phyloP scores from a whole-genome alignment of 768 basidiomycete species.

The Galerina sulciceps region DNA sequence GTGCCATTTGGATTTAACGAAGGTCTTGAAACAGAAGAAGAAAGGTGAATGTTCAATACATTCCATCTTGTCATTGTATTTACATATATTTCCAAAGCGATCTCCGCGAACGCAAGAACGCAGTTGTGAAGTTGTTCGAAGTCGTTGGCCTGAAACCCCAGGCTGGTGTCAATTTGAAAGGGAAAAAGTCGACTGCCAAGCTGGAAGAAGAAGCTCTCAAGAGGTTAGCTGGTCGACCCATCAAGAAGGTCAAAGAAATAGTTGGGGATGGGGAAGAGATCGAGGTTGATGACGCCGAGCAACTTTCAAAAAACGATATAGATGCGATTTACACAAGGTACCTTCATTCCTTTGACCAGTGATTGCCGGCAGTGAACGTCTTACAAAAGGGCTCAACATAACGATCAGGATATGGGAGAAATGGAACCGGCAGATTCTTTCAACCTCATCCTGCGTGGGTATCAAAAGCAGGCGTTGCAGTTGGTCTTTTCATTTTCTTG shows the following conservation, averaged over 20 bases:
- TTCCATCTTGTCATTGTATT: not conserved
- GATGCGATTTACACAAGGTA: conserved; percentile 86
- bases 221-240: conserved; percentile 39
- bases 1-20: conserved; percentile 62
- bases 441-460: conserved; percentile 73
- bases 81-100: conserved; percentile 29
- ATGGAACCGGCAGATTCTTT: conserved; percentile 86
- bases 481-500: conserved; percentile 34
- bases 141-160: conserved; percentile 71
- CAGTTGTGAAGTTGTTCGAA: conserved; percentile 76
- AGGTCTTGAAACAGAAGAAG: conserved; percentile 78
- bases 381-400: conserved; percentile 72
- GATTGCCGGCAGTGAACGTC: not conserved
- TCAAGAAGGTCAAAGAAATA: conserved; percentile 63
- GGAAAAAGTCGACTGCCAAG: conserved; percentile 35
- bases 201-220: conserved; percentile 45
- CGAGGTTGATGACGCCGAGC: conserved; percentile 84
- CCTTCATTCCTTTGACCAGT: conserved; percentile 12
- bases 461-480: conserved; percentile 93
- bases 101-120: conserved; percentile 80
- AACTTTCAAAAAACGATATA: conserved; percentile 80
- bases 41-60: conserved; percentile 48
- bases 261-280: conserved; percentile 83
- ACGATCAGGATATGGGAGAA: conserved; percentile 75
- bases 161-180: conserved; percentile 41